Percentiles rank a stretch among this genome's conserved stretches.
Evolutionary conservation across 1,284 basidiomycete genomes (phyloP).

Genomic region (Inonotus obliquus): DNA sequence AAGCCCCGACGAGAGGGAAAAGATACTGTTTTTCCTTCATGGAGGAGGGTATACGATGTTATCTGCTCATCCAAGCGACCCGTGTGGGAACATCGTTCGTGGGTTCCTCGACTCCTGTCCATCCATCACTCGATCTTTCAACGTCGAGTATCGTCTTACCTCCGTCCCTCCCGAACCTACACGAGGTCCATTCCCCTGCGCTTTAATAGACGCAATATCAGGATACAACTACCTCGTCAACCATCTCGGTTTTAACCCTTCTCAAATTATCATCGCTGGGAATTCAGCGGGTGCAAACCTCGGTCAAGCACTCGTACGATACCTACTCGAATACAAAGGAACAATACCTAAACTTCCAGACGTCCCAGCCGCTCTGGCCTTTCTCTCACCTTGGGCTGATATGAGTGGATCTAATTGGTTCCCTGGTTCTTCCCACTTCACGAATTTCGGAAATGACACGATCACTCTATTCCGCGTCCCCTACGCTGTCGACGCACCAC

Average conservation of each 20-base stretch:
- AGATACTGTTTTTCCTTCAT: constrained; percentile 47
- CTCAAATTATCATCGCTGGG: constrained; percentile 46
- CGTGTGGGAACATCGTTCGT: constrained; percentile 26
- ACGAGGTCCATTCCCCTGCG: constrained; percentile 40
- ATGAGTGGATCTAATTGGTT: constrained; percentile 34
- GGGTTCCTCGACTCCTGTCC: constrained; percentile 21
- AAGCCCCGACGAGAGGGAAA: constrained; percentile 41
- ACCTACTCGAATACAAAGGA: constrained; percentile 26
- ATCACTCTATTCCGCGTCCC: constrained; percentile 23
- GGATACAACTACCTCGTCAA: constrained; percentile 41
- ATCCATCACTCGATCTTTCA: constrained; percentile 29
- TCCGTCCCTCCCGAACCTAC: constrained; percentile 22
- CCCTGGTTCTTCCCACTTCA: constrained; percentile 29
- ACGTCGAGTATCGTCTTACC: constrained; percentile 32
- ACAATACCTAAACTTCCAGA: constrained; percentile 31
- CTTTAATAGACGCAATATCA: constrained; percentile 42
- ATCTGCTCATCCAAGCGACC: constrained; percentile 39
- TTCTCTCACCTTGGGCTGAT: constrained; percentile 58
- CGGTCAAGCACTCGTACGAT: constrained; percentile 35
- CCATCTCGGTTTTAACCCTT: constrained; percentile 33
- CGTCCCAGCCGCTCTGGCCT: constrained; percentile 46
- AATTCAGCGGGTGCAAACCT: constrained; percentile 55
- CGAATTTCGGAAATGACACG: constrained; percentile 34
- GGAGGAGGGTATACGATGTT: constrained; percentile 42
- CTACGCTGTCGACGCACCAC: constrained; percentile 17